Evolutionary conservation across 495 filamentous ascomycete genomes (phyloP), one percentile per base, ranked within the genome.

Genomic region (Talaromyces ruber): DNA sequence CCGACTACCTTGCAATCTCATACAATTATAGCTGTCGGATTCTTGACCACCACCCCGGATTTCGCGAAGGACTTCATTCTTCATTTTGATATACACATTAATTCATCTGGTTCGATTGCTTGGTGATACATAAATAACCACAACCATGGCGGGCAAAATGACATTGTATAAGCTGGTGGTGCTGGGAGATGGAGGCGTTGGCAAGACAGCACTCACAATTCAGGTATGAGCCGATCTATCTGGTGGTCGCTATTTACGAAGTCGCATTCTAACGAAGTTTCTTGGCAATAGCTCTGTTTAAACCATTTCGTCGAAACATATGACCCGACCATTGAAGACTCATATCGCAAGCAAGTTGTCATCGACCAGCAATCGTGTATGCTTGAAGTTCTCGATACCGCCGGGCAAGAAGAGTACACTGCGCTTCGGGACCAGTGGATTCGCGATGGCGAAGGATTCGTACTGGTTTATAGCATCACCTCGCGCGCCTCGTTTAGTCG

Each of bases 381-480:
- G 94, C 84, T 98, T 67, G 94, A 98, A 77, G 93, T 98, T 39
- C 83, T 98, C 63, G 94, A 98, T 79, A 98, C 95, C 30, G 94
- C 94, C 32, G 94, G 94, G n/a, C 95, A 98, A 75, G 94, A 98
- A 77, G 94, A 98, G 76, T 98, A 98, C 74, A 98, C 93, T 59
- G 94, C 95, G 39, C 80, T 98, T 68, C 83, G 94, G 66, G 94
- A 98, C 72, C 94, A 98, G 77, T 98, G 94, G 94, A 98, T 98
- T 68, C 84, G 95, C 43, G 93, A 98, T 70, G 94, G 94, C 32
- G 95, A 98, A 72, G 94, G 95, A 1, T 98, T 98, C 71, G 89
- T 98, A 6, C 81, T 98, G 58, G 95, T 98, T 51, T 98, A 98
- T 81, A 96, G 92, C 77, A 97, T 98, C 73, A 94, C 93, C 30